Evolutionary conservation across 148 eudicot genomes (phyloP).

Genomic region (Polygonum aviculare): DNA sequence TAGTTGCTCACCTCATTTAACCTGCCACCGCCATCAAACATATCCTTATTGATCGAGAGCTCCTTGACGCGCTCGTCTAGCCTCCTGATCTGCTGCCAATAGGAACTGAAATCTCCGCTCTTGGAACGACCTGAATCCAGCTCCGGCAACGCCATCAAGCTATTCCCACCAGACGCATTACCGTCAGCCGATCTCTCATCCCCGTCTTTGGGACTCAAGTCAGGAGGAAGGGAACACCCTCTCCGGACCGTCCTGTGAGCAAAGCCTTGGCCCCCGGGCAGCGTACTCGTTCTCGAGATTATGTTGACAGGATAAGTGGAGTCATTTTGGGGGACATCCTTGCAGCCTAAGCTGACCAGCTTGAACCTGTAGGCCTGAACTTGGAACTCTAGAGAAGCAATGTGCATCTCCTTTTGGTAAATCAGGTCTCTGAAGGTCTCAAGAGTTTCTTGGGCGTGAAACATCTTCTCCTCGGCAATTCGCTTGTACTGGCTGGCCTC

Average conservation of each 20-base stretch:
- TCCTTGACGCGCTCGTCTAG: constrained; percentile 60
- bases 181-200: constrained; percentile 14
- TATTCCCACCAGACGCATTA: background rate
- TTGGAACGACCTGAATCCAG: background rate
- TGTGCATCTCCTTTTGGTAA: constrained; percentile 86
- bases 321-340: constrained; percentile 36
- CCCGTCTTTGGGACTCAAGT: constrained; percentile 19
- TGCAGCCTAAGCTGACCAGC: constrained; percentile 59
- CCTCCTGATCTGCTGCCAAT: constrained; percentile 67
- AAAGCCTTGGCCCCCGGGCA: constrained; percentile 21
- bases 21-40: constrained; percentile 1
- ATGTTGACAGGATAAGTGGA: constrained; percentile 52
- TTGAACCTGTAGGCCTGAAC: constrained; percentile 71
- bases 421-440: constrained; percentile 60
- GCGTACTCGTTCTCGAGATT: constrained; percentile 35
- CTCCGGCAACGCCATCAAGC: background rate
- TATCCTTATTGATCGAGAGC: constrained; percentile 24
- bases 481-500: constrained; percentile 89
- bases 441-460: constrained; percentile 67
- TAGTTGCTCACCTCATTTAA: constrained; percentile 13
- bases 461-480: constrained; percentile 83
- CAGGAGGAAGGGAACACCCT: constrained; percentile 41
- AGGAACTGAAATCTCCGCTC: constrained; percentile 34
- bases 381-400: constrained; percentile 71
- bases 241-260: constrained; percentile 23